Evolutionary conservation across 2,329 filamentous ascomycete genomes (phyloP).

Genomic region (Pseudogymnoascus verrucosus): DNA sequence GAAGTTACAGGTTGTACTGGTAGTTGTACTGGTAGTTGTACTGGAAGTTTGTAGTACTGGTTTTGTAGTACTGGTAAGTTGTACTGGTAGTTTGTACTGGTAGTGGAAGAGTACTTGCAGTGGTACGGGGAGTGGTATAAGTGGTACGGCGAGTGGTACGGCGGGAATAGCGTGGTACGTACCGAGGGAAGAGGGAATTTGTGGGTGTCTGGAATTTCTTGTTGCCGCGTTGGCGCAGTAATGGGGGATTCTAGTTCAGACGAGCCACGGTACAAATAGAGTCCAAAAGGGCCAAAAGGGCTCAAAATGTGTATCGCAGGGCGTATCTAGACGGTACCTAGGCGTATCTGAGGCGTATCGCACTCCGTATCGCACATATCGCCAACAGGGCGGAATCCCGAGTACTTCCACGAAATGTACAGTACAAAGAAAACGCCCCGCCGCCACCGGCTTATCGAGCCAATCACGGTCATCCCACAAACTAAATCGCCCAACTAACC

Average conservation of each 20-base stretch:
- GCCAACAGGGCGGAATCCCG: background rate
- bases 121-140: no score
- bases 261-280: background rate
- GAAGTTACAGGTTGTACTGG: background rate
- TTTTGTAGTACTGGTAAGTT: background rate
- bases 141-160: background rate
- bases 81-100: background rate
- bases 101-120: background rate
- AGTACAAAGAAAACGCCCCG: slow-evolving; percentile 3
- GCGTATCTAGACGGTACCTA: no score
- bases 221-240: slow-evolving; percentile 1
- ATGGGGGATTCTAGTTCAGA: background rate
- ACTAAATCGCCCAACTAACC: slow-evolving; percentile 7
- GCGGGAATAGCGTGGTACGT: background rate
- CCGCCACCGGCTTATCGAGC: background rate
- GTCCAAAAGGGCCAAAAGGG: background rate
- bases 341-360: no score
- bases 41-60: background rate
- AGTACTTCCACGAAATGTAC: background rate
- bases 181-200: slow-evolving; percentile 1
- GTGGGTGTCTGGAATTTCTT: background rate
- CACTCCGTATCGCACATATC: background rate
- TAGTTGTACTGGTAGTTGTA: background rate
- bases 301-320: no score
- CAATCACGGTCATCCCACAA: background rate